Percentiles rank a stretch among this genome's conserved stretches.
phyloP scores from a whole-genome alignment of 2,329 filamentous ascomycete species.

The Metarhizium sp. region DNA sequence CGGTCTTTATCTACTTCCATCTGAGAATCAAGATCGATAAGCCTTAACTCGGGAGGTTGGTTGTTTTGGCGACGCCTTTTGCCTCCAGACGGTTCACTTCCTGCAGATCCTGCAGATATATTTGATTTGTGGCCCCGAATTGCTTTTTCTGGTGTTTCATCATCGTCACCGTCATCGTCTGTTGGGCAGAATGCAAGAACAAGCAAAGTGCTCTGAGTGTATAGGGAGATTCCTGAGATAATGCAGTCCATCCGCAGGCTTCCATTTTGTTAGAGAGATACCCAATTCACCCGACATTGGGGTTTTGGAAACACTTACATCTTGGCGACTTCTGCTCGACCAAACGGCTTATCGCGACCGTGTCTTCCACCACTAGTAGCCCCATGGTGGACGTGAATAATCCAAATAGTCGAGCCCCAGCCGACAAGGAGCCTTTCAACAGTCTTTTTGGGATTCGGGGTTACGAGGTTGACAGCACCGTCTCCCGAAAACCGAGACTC shows the following conservation, averaged over 20 bases:
- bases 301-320: slow-evolving; percentile 51
- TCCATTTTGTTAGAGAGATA: neutral
- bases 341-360: slow-evolving; percentile 61
- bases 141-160: slow-evolving; percentile 21
- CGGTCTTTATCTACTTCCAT: slow-evolving; percentile 82
- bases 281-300: neutral
- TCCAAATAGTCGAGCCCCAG: slow-evolving; percentile 95
- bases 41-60: slow-evolving; percentile 75
- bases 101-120: slow-evolving; percentile 36
- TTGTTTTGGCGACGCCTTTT: slow-evolving; percentile 67
- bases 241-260: slow-evolving; percentile 94
- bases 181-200: slow-evolving; percentile 83
- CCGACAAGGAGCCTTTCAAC: slow-evolving; percentile 81
- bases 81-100: slow-evolving; percentile 54
- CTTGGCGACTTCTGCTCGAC: slow-evolving; percentile 82
- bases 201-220: slow-evolving; percentile 83
- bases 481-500: slow-evolving; percentile 28
- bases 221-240: slow-evolving; percentile 92
- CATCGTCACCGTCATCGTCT: slow-evolving; percentile 53
- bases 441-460: neutral
- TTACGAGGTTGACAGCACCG: neutral
- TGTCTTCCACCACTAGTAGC: slow-evolving; percentile 56
- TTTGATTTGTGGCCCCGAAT: slow-evolving; percentile 30
- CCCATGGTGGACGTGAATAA: slow-evolving; percentile 80
- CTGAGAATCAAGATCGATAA: slow-evolving; percentile 84